Evolutionary conservation across 345 rosid species (phyloP), one percentile per base, ranked within the genome.

Genomic region (Bruguiera sexangula): DNA sequence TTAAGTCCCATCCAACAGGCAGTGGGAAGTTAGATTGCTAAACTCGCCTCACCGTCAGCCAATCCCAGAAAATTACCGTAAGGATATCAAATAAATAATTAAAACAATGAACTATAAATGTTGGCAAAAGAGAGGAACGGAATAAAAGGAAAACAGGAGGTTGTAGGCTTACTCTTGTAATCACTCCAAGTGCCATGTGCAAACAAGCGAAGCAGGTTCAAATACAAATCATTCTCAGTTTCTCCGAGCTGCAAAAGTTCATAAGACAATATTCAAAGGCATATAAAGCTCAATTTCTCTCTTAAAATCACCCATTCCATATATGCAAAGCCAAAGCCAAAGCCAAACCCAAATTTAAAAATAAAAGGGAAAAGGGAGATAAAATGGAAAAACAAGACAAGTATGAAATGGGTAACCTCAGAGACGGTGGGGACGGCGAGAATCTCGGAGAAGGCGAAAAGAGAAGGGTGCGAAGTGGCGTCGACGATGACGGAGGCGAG

Each of bases 131-230:
- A 43, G 50, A 39, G 50, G 50, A 36, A 34, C 11, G 24, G 51
- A 46, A 11, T 4, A 8, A 34, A 46, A 21, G 7, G 2, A 32
- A 29, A 19, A 18, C 3, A 19, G 1, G 15, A 19, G 39, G 8
- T 9, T 18, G 1, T 43, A 43, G 24, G 54, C 75, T 81, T 83
- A 95, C 99, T 78, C 81, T 88, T 96, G 87, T 86, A 96, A 67
- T 96, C 97, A 67, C 81, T 85, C 98, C 98, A 92, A 16, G 96
- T 96, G 65, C 99, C 98, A 70, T 92, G 91, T 3, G 97, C 91
- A 81, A 90, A 96, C 86, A 92, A 77, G 16, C 87, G 84, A 57
- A 96, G 91, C 54, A 89, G 36, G 65, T 88, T 86, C 24, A 89
- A 82, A 70, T 80, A 79, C 19, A 66, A 51, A 22, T 91, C 83